A percentile compares a stretch with the other conserved stretches of the same genome.
Conservation (phyloP, 1,139 yeast species). For the Candida sanyaensis region DNA sequence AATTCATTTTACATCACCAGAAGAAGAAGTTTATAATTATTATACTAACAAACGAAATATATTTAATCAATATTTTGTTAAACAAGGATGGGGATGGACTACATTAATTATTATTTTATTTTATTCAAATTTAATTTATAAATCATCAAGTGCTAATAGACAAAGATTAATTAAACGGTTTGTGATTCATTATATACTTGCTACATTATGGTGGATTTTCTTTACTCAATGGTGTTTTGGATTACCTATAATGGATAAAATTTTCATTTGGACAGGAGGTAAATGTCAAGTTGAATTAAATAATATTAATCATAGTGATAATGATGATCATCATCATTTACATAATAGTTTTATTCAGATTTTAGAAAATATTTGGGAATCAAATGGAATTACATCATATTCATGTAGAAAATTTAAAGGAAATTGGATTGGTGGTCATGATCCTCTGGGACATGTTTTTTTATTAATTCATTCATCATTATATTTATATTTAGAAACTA, state of each 20-base stretch:
- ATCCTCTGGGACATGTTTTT: slow-evolving; percentile 94
- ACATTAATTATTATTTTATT: slow-evolving; percentile 37
- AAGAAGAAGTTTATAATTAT: slow-evolving; percentile 49
- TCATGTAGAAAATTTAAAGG: slow-evolving; percentile 68
- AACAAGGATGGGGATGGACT: slow-evolving; percentile 95
- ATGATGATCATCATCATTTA: not conserved
- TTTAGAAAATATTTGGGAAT: slow-evolving; percentile 16
- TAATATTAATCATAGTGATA: not conserved
- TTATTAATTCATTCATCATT: slow-evolving; percentile 72
- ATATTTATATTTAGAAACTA: slow-evolving; percentile 67
- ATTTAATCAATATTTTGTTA: slow-evolving; percentile 74
- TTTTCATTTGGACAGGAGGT: slow-evolving; percentile 85
- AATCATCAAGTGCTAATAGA: not conserved
- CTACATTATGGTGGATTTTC: slow-evolving; percentile 80
- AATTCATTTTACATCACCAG: slow-evolving; percentile 33
- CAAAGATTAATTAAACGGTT: slow-evolving; percentile 21
- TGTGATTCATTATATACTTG: slow-evolving; percentile 41
- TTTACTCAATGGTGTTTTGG: slow-evolving; percentile 92
- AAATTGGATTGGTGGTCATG: slow-evolving; percentile 89
- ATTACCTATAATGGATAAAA: slow-evolving; percentile 83
- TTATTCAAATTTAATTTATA: slow-evolving; percentile 20
- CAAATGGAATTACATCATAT: slow-evolving; percentile 39
- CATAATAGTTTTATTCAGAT: slow-evolving; percentile 8
- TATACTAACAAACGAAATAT: slow-evolving; percentile 66
- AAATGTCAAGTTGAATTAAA: slow-evolving; percentile 45